Conservation (phyloP, 208 protist species). For the Balamuthia mandrillaris region DNA sequence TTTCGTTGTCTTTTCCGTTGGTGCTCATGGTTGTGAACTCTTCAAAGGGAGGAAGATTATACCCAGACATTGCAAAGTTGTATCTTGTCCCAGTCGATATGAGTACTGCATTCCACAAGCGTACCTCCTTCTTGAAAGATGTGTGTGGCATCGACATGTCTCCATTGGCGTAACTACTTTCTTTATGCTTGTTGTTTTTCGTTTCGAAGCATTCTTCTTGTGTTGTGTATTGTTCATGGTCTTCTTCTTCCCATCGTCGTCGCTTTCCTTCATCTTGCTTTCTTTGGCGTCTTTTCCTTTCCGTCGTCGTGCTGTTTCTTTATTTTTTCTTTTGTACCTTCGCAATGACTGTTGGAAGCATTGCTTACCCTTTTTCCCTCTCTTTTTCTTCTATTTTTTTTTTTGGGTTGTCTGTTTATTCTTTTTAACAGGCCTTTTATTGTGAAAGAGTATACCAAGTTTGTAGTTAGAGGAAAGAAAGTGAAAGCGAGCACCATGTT, state of each 20-base stretch:
- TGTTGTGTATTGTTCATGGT: too few relatives aligned
- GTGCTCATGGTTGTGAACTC: neutral
- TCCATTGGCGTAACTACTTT: neutral
- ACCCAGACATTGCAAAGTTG: constrained; percentile 12
- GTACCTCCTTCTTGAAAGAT: neutral
- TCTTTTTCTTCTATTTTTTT: neutral
- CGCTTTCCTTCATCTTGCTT: too few relatives aligned
- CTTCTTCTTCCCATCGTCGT: too few relatives aligned
- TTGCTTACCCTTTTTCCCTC: too few relatives aligned
- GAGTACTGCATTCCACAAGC: neutral
- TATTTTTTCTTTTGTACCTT: too few relatives aligned
- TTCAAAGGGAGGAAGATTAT: neutral
- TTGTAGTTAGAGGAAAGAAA: neutral
- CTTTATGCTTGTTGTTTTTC: neutral
- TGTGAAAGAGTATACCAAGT: constrained; percentile 2
- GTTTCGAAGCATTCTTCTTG: neutral
- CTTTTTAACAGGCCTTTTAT: neutral
- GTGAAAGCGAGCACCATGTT: neutral
- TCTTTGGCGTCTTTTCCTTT: too few relatives aligned
- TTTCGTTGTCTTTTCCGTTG: neutral
- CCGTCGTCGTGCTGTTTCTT: too few relatives aligned
- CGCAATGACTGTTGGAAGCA: too few relatives aligned
- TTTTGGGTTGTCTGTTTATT: neutral
- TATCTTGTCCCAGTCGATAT: constrained; percentile 5
- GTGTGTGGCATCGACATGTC: neutral